Evolutionary conservation across 2,329 filamentous ascomycete species (phyloP).

Genomic region (Fusarium dimerum): DNA sequence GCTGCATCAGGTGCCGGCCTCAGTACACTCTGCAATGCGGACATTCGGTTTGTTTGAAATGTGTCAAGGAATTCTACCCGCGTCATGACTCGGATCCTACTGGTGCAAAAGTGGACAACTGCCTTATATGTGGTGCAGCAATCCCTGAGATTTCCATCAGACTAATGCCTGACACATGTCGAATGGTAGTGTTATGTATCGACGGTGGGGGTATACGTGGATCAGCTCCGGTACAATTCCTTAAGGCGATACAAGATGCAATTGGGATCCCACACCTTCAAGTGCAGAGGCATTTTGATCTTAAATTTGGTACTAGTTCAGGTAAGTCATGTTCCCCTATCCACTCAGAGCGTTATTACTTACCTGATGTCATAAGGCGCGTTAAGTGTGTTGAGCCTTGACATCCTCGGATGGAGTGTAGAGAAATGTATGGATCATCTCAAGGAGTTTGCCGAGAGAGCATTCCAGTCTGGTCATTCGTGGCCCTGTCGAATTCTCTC

Average conservation of each 20-base stretch:
- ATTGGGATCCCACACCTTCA: conserved; percentile 12
- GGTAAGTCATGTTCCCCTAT: too few species aligned
- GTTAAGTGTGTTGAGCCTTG: conserved; percentile 12
- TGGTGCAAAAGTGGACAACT: conserved; percentile 2
- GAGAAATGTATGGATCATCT: conserved; percentile 16
- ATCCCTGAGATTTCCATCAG: conserved; percentile 4
- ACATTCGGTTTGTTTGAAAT: conserved; percentile 15
- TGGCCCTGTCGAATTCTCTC: not conserved
- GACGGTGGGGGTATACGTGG: conserved; percentile 18
- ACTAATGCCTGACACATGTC: conserved; percentile 12
- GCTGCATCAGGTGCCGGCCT: conserved; percentile 14
- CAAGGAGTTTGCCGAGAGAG: conserved; percentile 8
- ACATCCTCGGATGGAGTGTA: conserved; percentile 15
- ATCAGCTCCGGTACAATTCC: conserved; percentile 10
- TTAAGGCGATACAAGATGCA: conserved; percentile 15
- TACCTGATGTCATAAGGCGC: conserved; percentile 9
- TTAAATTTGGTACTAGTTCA: conserved; percentile 17
- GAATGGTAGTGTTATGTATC: conserved; percentile 13
- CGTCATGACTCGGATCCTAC: conserved; percentile 4
- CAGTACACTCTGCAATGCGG: conserved; percentile 13
- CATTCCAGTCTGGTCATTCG: not conserved
- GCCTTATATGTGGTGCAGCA: conserved; percentile 9
- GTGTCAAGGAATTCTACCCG: conserved; percentile 9
- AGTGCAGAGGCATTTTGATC: conserved; percentile 18
- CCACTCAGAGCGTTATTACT: too few species aligned